Base-by-base conservation (phyloP, 768 basidiomycete genomes). In the Lactarius pseudohatsudake region DNA sequence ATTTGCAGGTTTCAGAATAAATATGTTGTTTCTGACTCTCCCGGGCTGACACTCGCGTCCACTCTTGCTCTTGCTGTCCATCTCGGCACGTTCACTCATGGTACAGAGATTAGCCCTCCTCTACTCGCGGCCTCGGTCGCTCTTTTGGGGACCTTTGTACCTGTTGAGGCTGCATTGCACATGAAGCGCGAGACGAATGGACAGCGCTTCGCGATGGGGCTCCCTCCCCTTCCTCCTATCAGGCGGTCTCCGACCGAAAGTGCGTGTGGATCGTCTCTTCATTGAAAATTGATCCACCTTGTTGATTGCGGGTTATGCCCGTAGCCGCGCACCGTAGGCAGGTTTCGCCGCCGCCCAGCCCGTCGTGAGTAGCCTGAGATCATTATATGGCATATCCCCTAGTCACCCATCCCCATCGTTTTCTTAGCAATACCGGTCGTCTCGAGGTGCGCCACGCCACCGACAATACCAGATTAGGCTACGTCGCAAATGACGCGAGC, bases 121-220 rank as follows among this genome's bases (percentile, higher is more conserved):
- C 11, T 53, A 3, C 18, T 64, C 28, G 64, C 10, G 4, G 30
- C 4, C 2, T 34, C 40, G 9, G 28, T n/a, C 10, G 22, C 28
- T 28, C 36, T 64, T 20, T 20, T 64, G 43, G 57, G 45, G 13
- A 5, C 50, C 13, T 3, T 40, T 4, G 18, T 30, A 18, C 57
- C 26, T 9, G 56, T 53, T 18, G 36, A 59, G 36, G 57, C 45
- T 30, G 34, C 30, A 2, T 34, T 41, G 2, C 3, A 34, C 13
- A 18, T 5, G 45, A 38, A 18, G 11, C 64, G 57, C 34, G 63
- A 50, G 34, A 64, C 64, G 2, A 64, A 64, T 59, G 64, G 34
- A n/a, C 22, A 58, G 1, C 64, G 64, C 6, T 64, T 64, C 26
- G 64, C 64, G 6, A 57, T 47, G 10, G 57, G 64, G 4, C 4